A percentile compares a stretch with the other conserved stretches of the same genome.
Conservation (phyloP, 257 asterid species). For the Buddleja alternifolia region DNA sequence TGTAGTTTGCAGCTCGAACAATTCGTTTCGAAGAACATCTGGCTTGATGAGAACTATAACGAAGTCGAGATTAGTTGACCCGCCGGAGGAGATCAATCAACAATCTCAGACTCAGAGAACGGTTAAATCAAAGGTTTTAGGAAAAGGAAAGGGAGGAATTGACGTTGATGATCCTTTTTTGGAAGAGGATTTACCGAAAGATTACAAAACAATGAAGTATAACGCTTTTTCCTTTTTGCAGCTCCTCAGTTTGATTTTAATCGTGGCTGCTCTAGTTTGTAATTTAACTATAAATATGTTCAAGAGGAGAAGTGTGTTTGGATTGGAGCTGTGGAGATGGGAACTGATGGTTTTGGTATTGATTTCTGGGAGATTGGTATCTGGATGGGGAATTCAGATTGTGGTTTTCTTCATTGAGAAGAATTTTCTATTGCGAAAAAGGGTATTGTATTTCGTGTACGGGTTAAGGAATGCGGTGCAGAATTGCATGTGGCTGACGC, state of each 20-base stretch:
- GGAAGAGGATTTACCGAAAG: constrained; percentile 55
- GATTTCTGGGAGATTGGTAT: constrained; percentile 54
- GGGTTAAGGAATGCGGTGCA: constrained; percentile 61
- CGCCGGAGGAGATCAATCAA: constrained; percentile 41
- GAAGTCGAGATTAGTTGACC: constrained; percentile 28
- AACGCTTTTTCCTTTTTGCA: constrained; percentile 40
- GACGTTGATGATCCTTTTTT: constrained; percentile 61
- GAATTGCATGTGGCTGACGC: constrained; percentile 58
- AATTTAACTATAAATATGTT: constrained; percentile 31
- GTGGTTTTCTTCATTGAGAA: constrained; percentile 51
- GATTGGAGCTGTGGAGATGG: constrained; percentile 55
- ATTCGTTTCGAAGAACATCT: no score
- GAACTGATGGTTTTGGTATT: constrained; percentile 48
- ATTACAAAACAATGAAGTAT: constrained; percentile 45
- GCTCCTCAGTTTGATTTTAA: constrained; percentile 41
- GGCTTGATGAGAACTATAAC: no score
- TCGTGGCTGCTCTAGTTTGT: constrained; percentile 43
- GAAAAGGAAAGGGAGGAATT: constrained; percentile 32
- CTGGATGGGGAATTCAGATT: constrained; percentile 53
- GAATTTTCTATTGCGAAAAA: constrained; percentile 46
- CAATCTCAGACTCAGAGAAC: constrained; percentile 24
- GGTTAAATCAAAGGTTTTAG: constrained; percentile 35
- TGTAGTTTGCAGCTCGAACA: no score
- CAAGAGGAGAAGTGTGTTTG: constrained; percentile 34
- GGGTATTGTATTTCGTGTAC: constrained; percentile 59